Evolutionary conservation across 2,329 filamentous ascomycete genomes (phyloP), one percentile per base, ranked within the genome.

Genomic region (Aaosphaeria pasadenensis): DNA sequence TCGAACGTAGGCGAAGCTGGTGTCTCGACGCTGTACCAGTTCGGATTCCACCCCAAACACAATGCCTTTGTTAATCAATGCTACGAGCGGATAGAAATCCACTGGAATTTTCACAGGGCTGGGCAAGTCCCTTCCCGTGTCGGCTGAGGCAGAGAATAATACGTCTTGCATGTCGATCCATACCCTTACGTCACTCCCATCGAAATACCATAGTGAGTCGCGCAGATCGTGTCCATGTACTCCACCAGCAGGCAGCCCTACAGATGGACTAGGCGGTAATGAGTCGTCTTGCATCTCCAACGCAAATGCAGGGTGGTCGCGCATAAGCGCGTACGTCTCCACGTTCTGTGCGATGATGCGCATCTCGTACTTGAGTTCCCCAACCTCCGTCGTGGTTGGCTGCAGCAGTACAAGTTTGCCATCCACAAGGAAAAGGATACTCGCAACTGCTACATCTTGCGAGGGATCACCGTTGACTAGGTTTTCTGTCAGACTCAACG

Each of bases 331-430:
- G 67, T 96, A 96, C 62, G 94, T 97, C 68, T 99, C 94, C 38
- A 97, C 91, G 60, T 95, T 95, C 61, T 96, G 90, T 9, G 91
- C 91, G 64, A 99, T 87, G 50, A 97, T 87, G 7, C 91, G 87
- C 94, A 99, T 99, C 64, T 97, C 92, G 64, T 99, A 99, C 74
- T 96, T 97, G 44, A 96, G 78, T 58, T 91, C 87, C 5, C 89
- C 88, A 39, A 87, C 83, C 43, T 89, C 88, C 44, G 88, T 91
- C 5, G 89, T 77, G 1, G 90, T 91, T 1, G 94, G 92, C 55
- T 95, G 90, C 43, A 99, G 79, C 35, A 97, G 75, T 7, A 97
- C 94, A 17, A 99, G 82, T 68, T 99, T 99, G 30, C 92, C 94
- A 64, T 99, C 94, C 2, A 99, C 91, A n/a, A 99, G 78, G 62